phyloP scores from a whole-genome alignment of 345 rosid species.

The Raphanus raphanistrum region DNA sequence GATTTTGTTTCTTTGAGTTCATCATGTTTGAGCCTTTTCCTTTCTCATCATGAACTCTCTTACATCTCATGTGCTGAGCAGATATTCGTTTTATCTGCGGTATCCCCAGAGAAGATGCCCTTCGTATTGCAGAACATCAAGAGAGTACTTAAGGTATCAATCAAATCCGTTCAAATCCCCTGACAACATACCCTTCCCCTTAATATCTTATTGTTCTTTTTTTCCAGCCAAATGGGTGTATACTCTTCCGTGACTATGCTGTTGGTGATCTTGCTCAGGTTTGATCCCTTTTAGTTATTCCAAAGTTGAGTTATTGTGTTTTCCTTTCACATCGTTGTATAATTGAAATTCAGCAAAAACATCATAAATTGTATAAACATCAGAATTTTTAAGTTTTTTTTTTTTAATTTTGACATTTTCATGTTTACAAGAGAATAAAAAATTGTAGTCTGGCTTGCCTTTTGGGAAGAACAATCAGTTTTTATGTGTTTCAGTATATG shows the following conservation, averaged over 20 bases:
- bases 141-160: conserved; percentile 71
- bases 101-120: conserved; percentile 93
- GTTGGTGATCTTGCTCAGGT: conserved; percentile 96
- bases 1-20: background rate
- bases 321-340: background rate
- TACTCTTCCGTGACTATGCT: conserved; percentile 89
- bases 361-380: background rate
- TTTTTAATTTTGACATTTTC: background rate
- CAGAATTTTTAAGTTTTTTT: background rate
- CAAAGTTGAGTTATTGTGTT: background rate
- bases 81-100: conserved; percentile 93
- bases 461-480: background rate
- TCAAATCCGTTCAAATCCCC: conserved; percentile 45
- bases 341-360: background rate
- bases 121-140: conserved; percentile 65
- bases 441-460: background rate
- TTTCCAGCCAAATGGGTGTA: conserved; percentile 70
- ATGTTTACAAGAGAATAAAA: background rate
- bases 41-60: background rate
- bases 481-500: conserved; percentile 19
- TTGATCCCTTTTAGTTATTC: conserved; percentile 19
- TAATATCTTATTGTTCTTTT: conserved; percentile 1
- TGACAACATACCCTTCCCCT: conserved; percentile 73
- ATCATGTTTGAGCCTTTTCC: conserved; percentile 5
- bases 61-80: conserved; percentile 50